Evolutionary conservation across 2,329 filamentous ascomycete species (phyloP), one percentile per base, ranked within the genome.

Genomic region (Microsporum audouinii): DNA sequence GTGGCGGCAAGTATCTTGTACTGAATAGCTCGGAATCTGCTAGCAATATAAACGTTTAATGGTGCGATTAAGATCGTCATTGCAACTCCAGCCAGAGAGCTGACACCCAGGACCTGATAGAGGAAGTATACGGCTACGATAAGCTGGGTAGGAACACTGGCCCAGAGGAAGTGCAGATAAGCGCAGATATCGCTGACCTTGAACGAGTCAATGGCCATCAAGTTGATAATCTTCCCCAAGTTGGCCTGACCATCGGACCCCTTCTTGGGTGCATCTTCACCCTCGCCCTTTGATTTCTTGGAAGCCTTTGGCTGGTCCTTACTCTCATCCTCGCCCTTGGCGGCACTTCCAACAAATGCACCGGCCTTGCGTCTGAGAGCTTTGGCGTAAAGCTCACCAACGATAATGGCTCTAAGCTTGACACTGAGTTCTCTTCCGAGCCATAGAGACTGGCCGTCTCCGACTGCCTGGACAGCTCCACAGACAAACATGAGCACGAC

Each of bases 171-270:
- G 75, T 99, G 94, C 36, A 99, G 79, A 72, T 99, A 99, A 0
- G 92, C 88, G 41, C 90, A 94, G 62, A 96, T 87, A 71, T 99
- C 94, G 64, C 89, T 88, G 60, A 99, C 90, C 77, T 99, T 99
- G 84, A 97, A 97, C 56, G 92, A 96, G 78, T 99, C 95, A 45
- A 99, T 95, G 8, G 94, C 95, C 94, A 99, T 99, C 66, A 99
- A 80, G 73, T 97, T 99, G 78, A 99, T 99, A 69, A 99, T 96
- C n/a, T 94, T 95, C 64, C 95, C 94, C 58, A 95, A 82, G 63
- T 94, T 96, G 43, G 91, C 92, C 76, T 95, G 90, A 62, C 87
- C 82, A 64, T 90, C 86, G 60, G 68, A 29, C 34, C 68, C 66
- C 34, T 69, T 67, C 31, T 66, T 65, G 57, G 62, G 65, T 2